phyloP scores from a whole-genome alignment of 164 flowering plant species.

The Buxus sempervirens region DNA sequence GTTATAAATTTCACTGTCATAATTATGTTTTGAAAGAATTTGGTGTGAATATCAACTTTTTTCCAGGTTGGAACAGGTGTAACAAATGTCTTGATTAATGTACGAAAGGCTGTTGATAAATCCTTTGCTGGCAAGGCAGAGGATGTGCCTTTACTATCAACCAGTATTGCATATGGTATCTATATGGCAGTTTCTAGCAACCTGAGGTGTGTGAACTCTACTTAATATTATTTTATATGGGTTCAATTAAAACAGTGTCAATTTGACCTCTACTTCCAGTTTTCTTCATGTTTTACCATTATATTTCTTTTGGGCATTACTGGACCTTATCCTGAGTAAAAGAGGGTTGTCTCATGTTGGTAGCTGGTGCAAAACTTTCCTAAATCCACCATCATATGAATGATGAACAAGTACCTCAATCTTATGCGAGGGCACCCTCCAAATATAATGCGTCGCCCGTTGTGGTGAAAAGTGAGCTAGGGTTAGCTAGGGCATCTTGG shows the following conservation, averaged over 20 bases:
- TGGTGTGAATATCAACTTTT: neutral
- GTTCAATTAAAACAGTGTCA: neutral
- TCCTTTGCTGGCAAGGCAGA: constrained; percentile 64
- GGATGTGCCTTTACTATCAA: constrained; percentile 74
- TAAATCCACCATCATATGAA: too few species aligned
- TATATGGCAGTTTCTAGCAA: constrained; percentile 98
- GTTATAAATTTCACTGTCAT: too few species aligned
- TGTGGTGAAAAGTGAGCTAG: too few species aligned
- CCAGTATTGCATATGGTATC: constrained; percentile 93
- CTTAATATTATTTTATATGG: neutral
- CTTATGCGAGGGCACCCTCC: too few species aligned
- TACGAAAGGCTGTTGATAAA: constrained; percentile 73
- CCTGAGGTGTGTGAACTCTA: constrained; percentile 59
- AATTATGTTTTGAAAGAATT: neutral
- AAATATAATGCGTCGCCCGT: too few species aligned
- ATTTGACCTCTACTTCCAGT: neutral
- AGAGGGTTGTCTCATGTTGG: too few species aligned
- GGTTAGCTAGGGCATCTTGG: too few species aligned
- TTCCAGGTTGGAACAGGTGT: constrained; percentile 79
- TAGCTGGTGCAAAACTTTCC: too few species aligned
- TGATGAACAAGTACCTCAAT: too few species aligned
- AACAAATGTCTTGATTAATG: constrained; percentile 79
- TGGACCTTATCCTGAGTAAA: too few species aligned
- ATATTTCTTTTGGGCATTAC: too few species aligned
- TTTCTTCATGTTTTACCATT: neutral